These are phyloP conservation scores for Vigna mungo DNA, from an alignment of 306 rosid genomes.

Conservation along the genomic window DNA sequence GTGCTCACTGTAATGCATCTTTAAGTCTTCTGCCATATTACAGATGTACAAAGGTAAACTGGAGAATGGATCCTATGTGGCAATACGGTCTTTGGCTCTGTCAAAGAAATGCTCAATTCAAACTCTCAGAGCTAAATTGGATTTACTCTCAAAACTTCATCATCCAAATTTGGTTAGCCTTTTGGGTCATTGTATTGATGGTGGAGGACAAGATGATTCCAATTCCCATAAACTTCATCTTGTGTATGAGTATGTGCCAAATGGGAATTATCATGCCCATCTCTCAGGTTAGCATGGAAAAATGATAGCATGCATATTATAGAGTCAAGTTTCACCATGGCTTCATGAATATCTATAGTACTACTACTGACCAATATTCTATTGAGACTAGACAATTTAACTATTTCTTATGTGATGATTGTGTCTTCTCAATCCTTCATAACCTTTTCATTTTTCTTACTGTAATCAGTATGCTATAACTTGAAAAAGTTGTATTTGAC, in stretches of 20 bases:
- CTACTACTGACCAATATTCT: too few species aligned
- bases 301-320: not conserved
- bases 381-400: too few species aligned
- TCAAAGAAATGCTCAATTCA: slow-evolving; percentile 68
- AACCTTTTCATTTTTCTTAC: not conserved
- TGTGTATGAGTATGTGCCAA: slow-evolving; percentile 68
- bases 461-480: not conserved
- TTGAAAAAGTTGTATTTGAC: not conserved
- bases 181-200: slow-evolving; percentile 75
- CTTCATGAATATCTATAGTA: not conserved
- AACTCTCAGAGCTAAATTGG: slow-evolving; percentile 72
- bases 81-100: slow-evolving; percentile 61
- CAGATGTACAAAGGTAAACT: slow-evolving; percentile 80
- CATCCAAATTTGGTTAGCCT: slow-evolving; percentile 84
- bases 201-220: slow-evolving; percentile 60
- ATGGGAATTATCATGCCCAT: slow-evolving; percentile 64
- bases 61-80: slow-evolving; percentile 71
- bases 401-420: not conserved
- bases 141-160: slow-evolving; percentile 81
- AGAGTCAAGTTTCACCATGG: not conserved
- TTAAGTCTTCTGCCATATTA: slow-evolving; percentile 23
- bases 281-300: slow-evolving; percentile 69
- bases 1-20: slow-evolving; percentile 6
- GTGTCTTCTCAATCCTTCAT: slow-evolving; percentile 1
- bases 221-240: slow-evolving; percentile 60